Percentiles rank a stretch among this genome's conserved stretches.
Evolutionary conservation across 2,329 filamentous ascomycete species (phyloP).

Genomic region (Cladosporium velox): DNA sequence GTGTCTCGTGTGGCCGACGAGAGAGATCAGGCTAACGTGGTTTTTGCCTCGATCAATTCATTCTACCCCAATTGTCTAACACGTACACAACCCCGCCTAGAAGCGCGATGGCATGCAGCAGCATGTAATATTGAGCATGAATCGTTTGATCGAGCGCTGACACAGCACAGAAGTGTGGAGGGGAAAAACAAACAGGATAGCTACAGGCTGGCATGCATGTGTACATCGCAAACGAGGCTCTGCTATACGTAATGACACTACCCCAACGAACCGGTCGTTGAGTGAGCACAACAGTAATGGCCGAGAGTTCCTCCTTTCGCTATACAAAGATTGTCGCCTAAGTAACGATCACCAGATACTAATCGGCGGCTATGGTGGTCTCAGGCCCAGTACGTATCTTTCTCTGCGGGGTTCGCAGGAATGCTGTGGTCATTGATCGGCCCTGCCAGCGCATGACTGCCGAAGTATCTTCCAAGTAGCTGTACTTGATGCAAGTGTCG

Average conservation of each 20-base stretch:
- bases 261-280: not conserved
- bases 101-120: not conserved
- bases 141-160: not conserved
- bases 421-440: conserved; percentile 1
- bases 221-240: not conserved
- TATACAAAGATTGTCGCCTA: not conserved
- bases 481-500: conserved; percentile 10
- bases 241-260: not conserved
- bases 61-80: not conserved
- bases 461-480: conserved; percentile 8
- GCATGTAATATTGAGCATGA: not conserved
- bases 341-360: not conserved
- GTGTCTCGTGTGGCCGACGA: not conserved
- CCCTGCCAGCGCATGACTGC: conserved; percentile 9
- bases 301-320: not conserved
- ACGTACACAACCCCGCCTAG: not conserved
- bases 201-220: not conserved
- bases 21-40: not conserved
- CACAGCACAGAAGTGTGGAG: not conserved
- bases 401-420: conserved; percentile 8
- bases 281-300: not conserved
- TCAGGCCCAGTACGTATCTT: not conserved
- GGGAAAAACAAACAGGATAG: not conserved
- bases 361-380: not conserved
- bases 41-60: not conserved